Base-by-base conservation (phyloP, 2,329 filamentous ascomycete species). In the Aspergillus puulaauensis region DNA sequence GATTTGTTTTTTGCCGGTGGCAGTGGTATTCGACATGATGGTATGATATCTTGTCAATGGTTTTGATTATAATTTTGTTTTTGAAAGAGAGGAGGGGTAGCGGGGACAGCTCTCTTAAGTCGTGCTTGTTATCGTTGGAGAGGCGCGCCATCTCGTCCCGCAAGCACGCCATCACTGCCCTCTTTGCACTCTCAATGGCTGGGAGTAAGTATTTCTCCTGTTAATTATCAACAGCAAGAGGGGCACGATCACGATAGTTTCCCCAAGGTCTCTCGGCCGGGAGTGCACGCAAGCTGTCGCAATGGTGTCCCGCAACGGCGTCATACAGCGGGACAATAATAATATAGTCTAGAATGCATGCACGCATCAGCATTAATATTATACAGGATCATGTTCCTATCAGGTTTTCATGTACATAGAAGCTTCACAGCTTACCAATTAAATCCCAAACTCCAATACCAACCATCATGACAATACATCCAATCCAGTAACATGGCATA, bases 1-100 rank as follows among this genome's bases (percentile, higher is more conserved):
- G 65, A 77, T 73, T 61, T 76, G 70, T 61, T 76, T 76, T 43
- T 64, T 62, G 27, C 15, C 15, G 37, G 37, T 3, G 15, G 37
- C 37, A 0, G 37, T 40, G 3, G 15, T 8, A 21, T 43, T 31
- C 27, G 27, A 11, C 27, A 31, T 31, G 9, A 31, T 24, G 19
- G 19, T 19, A 19, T 19, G 19, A 19, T 19, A 21, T 21, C 21
- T 21, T 21, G 21, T 21, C 19, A 21, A 21, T 21, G 3, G 19
- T 21, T 21, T 3, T 21, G 19, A 3, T 21, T 21, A 4, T 21
- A 4, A 21, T 21, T 21, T 21, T 21, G 1, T 21, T 21, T 21
- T 24, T 11, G 27, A 4, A 11, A 3, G 27, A 31, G 27, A 31
- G 27, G 27, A 31, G 27, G 27, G 27, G 27, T 31, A 31, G 27